Evolutionary conservation across 73 alveolate genomes (phyloP).

Genomic region (Paraurostyla sp.): DNA sequence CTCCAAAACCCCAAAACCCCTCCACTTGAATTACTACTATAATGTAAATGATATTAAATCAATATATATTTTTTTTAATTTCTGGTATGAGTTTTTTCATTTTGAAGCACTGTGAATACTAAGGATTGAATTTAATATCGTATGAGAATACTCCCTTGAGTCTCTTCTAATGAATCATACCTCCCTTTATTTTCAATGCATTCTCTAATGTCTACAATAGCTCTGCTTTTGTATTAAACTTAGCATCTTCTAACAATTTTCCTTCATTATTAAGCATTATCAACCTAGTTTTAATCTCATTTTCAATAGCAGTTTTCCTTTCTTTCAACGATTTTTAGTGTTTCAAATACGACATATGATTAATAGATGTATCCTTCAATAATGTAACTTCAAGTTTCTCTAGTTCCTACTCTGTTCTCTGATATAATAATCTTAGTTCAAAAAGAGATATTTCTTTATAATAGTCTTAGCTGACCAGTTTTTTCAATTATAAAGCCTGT

Average conservation of each 20-base stretch:
- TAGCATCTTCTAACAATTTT: not conserved
- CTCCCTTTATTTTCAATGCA: not conserved
- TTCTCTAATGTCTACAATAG: not conserved
- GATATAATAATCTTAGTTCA: not conserved
- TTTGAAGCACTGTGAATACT: conserved; percentile 18
- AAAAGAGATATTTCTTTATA: conserved; percentile 13
- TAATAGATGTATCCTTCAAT: not conserved
- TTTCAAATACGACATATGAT: not conserved
- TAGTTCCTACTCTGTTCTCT: conserved; percentile 18
- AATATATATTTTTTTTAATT: conserved; percentile 39
- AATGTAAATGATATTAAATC: too few species aligned
- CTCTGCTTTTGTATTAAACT: not conserved
- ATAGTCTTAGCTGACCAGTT: not conserved
- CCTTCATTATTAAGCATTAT: not conserved
- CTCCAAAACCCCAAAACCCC: too few species aligned
- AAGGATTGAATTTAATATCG: conserved; percentile 36
- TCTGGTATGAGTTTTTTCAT: conserved; percentile 36
- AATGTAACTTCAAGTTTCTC: not conserved
- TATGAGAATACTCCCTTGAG: conserved; percentile 1
- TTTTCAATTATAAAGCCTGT: too few species aligned
- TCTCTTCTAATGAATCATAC: conserved; percentile 24
- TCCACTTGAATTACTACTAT: too few species aligned
- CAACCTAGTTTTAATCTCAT: not conserved
- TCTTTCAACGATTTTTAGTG: not conserved
- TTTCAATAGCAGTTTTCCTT: conserved; percentile 44